These are phyloP conservation scores for Anastatica hierochuntica DNA, from an alignment of 345 rosid genomes.

Conservation along the genomic window DNA sequence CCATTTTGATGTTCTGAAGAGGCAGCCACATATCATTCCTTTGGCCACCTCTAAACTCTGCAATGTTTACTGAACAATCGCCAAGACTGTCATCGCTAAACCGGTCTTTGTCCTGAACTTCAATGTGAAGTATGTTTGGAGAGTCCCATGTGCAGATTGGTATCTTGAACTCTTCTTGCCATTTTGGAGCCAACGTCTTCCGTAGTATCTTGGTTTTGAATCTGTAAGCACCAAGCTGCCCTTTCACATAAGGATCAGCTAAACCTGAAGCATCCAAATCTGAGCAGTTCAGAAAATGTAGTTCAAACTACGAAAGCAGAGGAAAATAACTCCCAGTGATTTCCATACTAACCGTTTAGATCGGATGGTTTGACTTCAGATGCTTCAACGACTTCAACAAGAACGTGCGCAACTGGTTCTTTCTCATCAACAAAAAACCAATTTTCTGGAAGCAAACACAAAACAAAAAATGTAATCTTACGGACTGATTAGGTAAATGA, in stretches of 20 bases:
- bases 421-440: slow-evolving; percentile 86
- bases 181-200: slow-evolving; percentile 78
- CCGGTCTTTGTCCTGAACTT: slow-evolving; percentile 83
- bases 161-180: slow-evolving; percentile 82
- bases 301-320: not conserved
- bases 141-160: slow-evolving; percentile 77
- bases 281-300: not conserved
- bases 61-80: slow-evolving; percentile 48
- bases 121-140: slow-evolving; percentile 47
- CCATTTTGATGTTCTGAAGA: slow-evolving; percentile 66
- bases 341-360: slow-evolving; percentile 52
- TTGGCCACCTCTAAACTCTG: slow-evolving; percentile 55
- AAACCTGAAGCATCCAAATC: slow-evolving; percentile 47
- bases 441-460: slow-evolving; percentile 38
- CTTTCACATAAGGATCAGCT: slow-evolving; percentile 94
- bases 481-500: not conserved
- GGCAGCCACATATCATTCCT: slow-evolving; percentile 88
- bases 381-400: slow-evolving; percentile 80
- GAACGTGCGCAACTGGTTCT: slow-evolving; percentile 60
- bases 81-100: slow-evolving; percentile 77
- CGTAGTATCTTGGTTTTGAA: slow-evolving; percentile 54
- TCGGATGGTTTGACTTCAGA: slow-evolving; percentile 77
- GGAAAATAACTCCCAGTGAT: not conserved
- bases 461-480: not conserved
- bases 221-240: slow-evolving; percentile 68